Conservation (phyloP, 1,284 basidiomycete species). For the Neonothopanus nambi region DNA sequence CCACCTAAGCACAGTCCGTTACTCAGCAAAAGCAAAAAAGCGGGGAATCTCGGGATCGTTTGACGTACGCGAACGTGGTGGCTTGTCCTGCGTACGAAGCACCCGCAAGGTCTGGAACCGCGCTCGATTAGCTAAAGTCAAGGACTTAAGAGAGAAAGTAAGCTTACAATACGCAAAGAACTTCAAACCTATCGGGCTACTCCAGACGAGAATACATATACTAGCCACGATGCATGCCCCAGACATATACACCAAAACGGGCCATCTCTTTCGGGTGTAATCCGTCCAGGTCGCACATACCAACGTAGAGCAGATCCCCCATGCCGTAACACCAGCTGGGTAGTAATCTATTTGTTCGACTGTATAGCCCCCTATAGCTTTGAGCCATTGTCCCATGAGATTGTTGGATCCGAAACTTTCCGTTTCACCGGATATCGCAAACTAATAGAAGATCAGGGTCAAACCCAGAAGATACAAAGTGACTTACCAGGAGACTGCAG, state of each 20-base stretch:
- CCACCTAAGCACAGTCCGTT: conserved; percentile 53
- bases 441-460: conserved; percentile 33
- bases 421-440: conserved; percentile 65
- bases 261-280: conserved; percentile 55
- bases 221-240: conserved; percentile 51
- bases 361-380: conserved; percentile 58
- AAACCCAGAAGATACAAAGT: not conserved
- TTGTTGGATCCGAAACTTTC: conserved; percentile 75
- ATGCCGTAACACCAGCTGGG: conserved; percentile 64
- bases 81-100: conserved; percentile 70
- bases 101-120: conserved; percentile 51
- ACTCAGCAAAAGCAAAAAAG: conserved; percentile 6
- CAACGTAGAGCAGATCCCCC: conserved; percentile 63
- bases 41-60: not conserved
- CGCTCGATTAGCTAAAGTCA: too few species aligned
- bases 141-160: not conserved
- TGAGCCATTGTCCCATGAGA: conserved; percentile 76
- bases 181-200: conserved; percentile 54
- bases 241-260: conserved; percentile 66
- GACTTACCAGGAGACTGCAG: conserved; percentile 58
- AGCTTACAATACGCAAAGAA: conserved; percentile 68
- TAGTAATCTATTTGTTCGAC: conserved; percentile 68
- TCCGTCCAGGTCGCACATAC: conserved; percentile 67
- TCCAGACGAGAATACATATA: conserved; percentile 60
- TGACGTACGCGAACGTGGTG: conserved; percentile 64